Conservation (phyloP, 2,329 filamentous ascomycete genomes). For the Fusarium siculi region DNA sequence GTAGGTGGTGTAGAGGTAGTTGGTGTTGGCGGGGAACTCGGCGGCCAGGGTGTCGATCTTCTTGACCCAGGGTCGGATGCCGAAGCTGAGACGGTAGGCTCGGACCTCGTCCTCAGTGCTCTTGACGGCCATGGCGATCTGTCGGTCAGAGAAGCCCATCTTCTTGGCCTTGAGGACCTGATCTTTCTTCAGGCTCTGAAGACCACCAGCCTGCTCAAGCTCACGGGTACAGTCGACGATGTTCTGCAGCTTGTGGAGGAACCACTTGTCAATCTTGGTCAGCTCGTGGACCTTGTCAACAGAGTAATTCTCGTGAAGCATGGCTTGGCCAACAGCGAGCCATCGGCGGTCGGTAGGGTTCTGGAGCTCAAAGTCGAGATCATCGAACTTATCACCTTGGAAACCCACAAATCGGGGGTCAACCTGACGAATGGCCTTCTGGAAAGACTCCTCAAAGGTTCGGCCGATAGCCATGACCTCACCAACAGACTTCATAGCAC, state of each 20-base stretch:
- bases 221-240: conserved; percentile 91
- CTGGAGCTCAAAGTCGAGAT: conserved; percentile 87
- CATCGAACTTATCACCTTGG: conserved; percentile 93
- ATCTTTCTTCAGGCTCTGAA: conserved; percentile 88
- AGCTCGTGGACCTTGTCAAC: conserved; percentile 92
- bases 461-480: conserved; percentile 99
- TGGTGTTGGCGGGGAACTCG: conserved; percentile 94
- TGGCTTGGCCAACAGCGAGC: conserved; percentile 96
- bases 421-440: conserved; percentile 97
- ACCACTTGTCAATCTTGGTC: conserved; percentile 99
- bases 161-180: conserved; percentile 93
- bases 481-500: conserved; percentile 98
- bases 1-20: conserved; percentile 98
- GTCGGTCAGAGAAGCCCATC: conserved; percentile 95
- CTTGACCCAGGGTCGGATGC: conserved; percentile 96
- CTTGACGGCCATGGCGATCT: conserved; percentile 88
- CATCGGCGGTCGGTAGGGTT: conserved; percentile 97
- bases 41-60: conserved; percentile 97
- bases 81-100: conserved; percentile 83
- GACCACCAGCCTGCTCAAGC: conserved; percentile 83
- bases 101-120: conserved; percentile 91
- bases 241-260: conserved; percentile 97
- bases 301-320: conserved; percentile 96
- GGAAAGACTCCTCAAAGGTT: conserved; percentile 98
- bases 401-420: conserved; percentile 93